phyloP scores from a whole-genome alignment of 768 basidiomycete species.

The Rhizopogon roseolus region DNA sequence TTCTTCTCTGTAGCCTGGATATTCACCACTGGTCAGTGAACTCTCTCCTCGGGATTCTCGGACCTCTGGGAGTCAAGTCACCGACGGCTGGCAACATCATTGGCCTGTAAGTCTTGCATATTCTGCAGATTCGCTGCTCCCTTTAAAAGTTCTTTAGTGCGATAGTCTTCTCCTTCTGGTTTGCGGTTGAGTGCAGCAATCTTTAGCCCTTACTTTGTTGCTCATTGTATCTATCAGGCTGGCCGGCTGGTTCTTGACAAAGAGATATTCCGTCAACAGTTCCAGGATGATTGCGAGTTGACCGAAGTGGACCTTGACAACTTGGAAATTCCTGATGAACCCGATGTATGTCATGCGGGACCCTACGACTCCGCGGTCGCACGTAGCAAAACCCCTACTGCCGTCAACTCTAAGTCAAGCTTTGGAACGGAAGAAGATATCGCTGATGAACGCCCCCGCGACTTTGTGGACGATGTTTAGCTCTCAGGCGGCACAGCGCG shows the following conservation, averaged over 20 bases:
- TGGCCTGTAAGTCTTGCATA: constrained; percentile 13
- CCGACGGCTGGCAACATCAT: constrained; percentile 14
- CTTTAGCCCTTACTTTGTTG: no score
- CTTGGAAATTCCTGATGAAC: not conserved
- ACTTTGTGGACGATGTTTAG: no score
- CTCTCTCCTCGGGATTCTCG: constrained; percentile 16
- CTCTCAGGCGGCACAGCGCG: no score
- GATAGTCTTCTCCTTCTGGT: not conserved
- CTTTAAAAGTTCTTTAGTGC: not conserved
- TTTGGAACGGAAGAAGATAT: not conserved
- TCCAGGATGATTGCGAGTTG: no score
- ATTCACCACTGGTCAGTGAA: constrained; percentile 4
- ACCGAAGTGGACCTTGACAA: no score
- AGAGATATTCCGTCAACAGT: no score
- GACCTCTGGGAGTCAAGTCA: constrained; percentile 5
- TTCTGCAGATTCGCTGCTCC: not conserved
- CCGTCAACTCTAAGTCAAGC: not conserved
- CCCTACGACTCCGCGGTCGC: not conserved
- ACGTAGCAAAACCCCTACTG: not conserved
- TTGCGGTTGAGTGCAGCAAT: no score
- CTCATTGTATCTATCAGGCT: no score
- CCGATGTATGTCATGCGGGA: not conserved
- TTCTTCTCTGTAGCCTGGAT: not conserved
- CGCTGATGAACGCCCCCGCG: not conserved
- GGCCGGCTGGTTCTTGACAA: no score